phyloP scores from a whole-genome alignment of 2,329 filamentous ascomycete genomes.

The Sclerotinia glacialis region DNA sequence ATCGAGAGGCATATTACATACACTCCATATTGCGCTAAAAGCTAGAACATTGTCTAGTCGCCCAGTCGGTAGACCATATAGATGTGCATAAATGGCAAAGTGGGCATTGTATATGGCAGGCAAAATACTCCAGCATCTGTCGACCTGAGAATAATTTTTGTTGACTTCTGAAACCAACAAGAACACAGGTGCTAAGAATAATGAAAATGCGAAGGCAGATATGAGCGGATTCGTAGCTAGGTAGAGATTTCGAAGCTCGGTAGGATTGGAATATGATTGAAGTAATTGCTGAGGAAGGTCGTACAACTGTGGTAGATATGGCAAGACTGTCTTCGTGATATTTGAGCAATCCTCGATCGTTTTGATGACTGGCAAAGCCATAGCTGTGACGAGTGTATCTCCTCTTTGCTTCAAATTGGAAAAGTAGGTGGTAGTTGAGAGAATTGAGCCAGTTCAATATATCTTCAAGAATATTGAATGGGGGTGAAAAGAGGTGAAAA shows the following conservation, averaged over 20 bases:
- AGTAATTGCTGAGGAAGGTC: conserved; percentile 65
- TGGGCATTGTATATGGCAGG: conserved; percentile 85
- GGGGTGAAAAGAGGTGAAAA: not conserved
- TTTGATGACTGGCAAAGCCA: conserved; percentile 72
- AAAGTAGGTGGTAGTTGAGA: not conserved
- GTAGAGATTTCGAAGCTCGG: conserved; percentile 69
- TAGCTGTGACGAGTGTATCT: not conserved
- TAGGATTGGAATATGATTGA: conserved; percentile 57
- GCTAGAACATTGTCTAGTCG: conserved; percentile 70
- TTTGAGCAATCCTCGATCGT: conserved; percentile 72
- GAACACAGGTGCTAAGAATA: conserved; percentile 69
- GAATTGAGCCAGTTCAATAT: not conserved
- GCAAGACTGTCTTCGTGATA: conserved; percentile 70
- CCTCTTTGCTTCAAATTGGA: not conserved
- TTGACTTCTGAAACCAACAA: conserved; percentile 79
- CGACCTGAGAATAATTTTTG: conserved; percentile 94
- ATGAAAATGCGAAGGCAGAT: conserved; percentile 66
- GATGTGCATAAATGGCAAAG: conserved; percentile 76
- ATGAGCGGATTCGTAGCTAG: conserved; percentile 82
- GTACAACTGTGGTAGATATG: conserved; percentile 68
- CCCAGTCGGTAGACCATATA: conserved; percentile 66
- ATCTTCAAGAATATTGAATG: not conserved
- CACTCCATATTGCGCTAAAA: conserved; percentile 75
- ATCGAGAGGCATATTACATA: conserved; percentile 44
- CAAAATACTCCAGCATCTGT: conserved; percentile 86